Evolutionary conservation across 345 rosid species (phyloP).

Genomic region (Rubroshorea leprosula): DNA sequence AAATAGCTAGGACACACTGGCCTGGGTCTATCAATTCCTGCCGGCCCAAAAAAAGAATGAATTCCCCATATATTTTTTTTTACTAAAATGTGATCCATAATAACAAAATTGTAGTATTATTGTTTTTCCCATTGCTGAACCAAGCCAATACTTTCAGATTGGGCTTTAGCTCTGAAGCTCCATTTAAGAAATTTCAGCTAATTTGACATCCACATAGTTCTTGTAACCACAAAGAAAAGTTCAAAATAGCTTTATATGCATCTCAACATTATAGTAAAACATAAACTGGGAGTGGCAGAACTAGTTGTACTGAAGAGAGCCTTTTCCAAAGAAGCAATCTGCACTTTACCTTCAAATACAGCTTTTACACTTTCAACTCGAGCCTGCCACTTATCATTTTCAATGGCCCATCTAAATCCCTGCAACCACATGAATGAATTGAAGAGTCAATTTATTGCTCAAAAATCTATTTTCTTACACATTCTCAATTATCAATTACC

Average conservation of each 20-base stretch:
- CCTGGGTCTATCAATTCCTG: no score
- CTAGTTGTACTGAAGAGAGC: background rate
- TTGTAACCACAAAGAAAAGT: background rate
- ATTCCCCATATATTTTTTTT: no score
- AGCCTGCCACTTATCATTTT: slow-evolving; percentile 71
- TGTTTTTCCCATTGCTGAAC: no score
- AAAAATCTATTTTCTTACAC: no score
- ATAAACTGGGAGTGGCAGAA: background rate
- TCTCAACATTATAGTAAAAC: background rate
- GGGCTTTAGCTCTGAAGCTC: background rate
- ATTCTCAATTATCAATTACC: slow-evolving; percentile 25
- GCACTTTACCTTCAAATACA: slow-evolving; percentile 68
- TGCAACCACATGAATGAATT: slow-evolving; percentile 23
- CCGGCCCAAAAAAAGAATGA: no score
- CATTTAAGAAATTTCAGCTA: background rate
- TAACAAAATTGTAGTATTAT: no score
- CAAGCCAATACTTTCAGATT: no score
- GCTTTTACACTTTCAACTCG: slow-evolving; percentile 76
- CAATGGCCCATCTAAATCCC: slow-evolving; percentile 92
- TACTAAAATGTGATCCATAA: no score
- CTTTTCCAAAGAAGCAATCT: background rate
- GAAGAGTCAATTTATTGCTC: no score
- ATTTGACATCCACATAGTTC: background rate
- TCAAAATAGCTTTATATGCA: background rate
- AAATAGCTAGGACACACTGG: no score